Base-by-base conservation (phyloP, 805 yeast species). In the Kazachstania taianensis region DNA sequence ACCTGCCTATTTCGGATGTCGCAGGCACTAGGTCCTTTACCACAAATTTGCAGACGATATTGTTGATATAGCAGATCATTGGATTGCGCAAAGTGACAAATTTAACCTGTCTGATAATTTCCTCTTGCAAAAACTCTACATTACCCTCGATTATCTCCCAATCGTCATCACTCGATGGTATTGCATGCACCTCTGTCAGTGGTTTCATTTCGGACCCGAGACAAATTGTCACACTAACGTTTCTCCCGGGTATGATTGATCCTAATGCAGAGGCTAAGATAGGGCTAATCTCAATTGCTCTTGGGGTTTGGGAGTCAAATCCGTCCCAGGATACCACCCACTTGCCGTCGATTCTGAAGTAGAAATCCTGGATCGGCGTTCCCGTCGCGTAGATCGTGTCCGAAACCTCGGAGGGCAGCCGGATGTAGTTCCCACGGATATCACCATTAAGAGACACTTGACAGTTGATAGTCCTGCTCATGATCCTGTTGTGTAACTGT, bases 71-170 rank as follows among this genome's bases (percentile, higher is more conserved):
- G 3, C 87, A 79, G 5, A 81, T 70, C 33, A 87, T 59, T 2
- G 63, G 58, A 43, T 78, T 86, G 31, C 67, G 63, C 14, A 68
- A 33, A 0, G 75, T 63, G 1, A 86, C 81, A 33, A 87, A 80
- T 40, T 96, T 65, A 1, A 94, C 76, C 53, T 89, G 96, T 37
- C 78, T 73, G 24, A 89, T 61, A 46, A 87, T 67, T 43, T 73
- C 72, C 31, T 75, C 73, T 52, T 89, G 96, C 18, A 89, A 69
- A 28, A 68, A 72, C 20, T 70, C 75, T 2, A 94, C 89, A 55
- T 89, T 82, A 2, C 81, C 57, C 51, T 87, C 95, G 2, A 86
- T 81, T 19, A 83, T 62, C 45, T 87, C 96, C 96, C 96, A 89
- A 52, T 89, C 98, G 5, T 79, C 69, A 2, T 77, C 57, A 0